phyloP scores from a whole-genome alignment of 495 filamentous ascomycete genomes.

The Mytilinidion resinicola region DNA sequence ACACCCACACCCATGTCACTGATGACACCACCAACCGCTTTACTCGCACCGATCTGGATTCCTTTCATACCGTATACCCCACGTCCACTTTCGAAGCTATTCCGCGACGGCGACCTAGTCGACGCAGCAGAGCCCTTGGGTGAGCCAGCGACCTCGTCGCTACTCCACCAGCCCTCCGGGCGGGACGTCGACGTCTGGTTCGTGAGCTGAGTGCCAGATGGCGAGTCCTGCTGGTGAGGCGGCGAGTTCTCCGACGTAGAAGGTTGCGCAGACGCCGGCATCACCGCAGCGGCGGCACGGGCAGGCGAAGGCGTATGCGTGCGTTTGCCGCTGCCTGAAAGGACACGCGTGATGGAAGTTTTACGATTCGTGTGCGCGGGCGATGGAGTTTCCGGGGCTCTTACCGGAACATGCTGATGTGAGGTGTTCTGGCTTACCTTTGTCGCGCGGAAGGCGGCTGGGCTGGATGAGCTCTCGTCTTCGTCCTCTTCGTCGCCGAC shows the following conservation, averaged over 20 bases:
- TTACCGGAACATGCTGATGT: constrained; percentile 3
- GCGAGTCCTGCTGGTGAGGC: constrained; percentile 6
- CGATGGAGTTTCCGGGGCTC: constrained; percentile 5
- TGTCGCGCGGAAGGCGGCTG: constrained; percentile 5
- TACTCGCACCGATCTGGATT: constrained; percentile 10
- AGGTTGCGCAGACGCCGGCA: background rate
- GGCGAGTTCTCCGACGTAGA: background rate
- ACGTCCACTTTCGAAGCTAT: constrained; percentile 12
- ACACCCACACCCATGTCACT: constrained; percentile 5
- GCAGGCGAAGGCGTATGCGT: background rate
- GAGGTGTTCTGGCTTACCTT: constrained; percentile 20
- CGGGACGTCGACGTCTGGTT: constrained; percentile 16
- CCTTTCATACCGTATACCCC: constrained; percentile 10
- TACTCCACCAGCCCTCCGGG: constrained; percentile 28
- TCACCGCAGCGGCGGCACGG: background rate
- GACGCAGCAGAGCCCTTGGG: constrained; percentile 5
- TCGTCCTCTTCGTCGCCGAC: constrained; percentile 18
- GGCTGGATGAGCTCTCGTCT: constrained; percentile 20
- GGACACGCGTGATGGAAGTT: background rate
- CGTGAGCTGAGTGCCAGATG: constrained; percentile 12
- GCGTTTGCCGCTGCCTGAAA: background rate
- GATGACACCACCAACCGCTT: constrained; percentile 13
- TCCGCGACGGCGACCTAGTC: constrained; percentile 4
- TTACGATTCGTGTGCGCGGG: background rate
- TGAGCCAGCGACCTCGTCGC: constrained; percentile 24